Conservation (phyloP, 129 eudicot genomes). For the Artemisia tridentata region DNA sequence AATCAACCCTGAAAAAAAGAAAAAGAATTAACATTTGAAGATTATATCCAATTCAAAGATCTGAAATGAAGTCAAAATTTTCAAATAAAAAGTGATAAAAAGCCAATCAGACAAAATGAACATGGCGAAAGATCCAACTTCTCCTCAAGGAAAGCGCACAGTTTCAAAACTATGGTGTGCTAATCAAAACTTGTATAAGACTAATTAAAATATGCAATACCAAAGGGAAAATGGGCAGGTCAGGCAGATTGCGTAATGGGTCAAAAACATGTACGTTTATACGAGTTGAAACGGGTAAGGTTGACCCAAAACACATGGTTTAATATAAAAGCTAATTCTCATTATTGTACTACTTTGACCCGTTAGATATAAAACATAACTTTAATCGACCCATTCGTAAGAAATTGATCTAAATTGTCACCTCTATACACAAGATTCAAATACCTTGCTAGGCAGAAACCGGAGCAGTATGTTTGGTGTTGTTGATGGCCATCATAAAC, state of each 20-base stretch:
- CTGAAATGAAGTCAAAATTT: background rate
- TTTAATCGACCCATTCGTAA: background rate
- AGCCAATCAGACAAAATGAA: background rate
- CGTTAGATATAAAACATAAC: background rate
- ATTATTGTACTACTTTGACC: background rate
- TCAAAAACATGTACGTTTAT: background rate
- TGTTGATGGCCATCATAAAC: slow-evolving; percentile 50
- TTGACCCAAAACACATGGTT: background rate
- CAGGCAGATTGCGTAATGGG: background rate
- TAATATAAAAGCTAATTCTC: too few relatives aligned
- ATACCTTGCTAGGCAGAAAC: slow-evolving; percentile 38
- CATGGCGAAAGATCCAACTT: slow-evolving; percentile 10
- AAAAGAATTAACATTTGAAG: slow-evolving; percentile 3
- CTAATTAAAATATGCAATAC: slow-evolving; percentile 4
- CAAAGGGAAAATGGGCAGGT: background rate
- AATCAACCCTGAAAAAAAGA: slow-evolving; percentile 24
- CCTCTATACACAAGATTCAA: background rate
- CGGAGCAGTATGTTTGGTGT: slow-evolving; percentile 25
- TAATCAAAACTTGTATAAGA: slow-evolving; percentile 13
- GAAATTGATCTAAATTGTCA: background rate
- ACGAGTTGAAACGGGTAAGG: background rate
- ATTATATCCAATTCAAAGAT: background rate
- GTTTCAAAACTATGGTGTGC: background rate
- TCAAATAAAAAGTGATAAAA: background rate
- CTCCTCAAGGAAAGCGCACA: background rate